phyloP scores from a whole-genome alignment of 768 basidiomycete genomes.

The Rhodotorula paludigena region DNA sequence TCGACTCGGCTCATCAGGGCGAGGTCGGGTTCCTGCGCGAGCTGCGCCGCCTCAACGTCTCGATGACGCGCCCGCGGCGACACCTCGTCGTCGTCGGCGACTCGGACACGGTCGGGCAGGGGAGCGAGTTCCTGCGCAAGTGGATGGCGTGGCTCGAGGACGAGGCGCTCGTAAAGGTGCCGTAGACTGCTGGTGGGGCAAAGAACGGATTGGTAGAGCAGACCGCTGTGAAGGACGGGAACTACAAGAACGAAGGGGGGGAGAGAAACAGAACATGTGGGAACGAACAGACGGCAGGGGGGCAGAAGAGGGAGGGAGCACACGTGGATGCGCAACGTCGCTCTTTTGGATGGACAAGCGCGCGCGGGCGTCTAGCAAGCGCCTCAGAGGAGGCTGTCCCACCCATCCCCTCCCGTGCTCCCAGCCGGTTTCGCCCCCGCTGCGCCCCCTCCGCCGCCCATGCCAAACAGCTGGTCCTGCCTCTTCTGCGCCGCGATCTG shows the following conservation, averaged over 20 bases:
- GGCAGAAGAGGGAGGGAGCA: no score
- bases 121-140: conserved; percentile 72
- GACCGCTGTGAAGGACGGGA: neutral
- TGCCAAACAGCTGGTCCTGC: conserved; percentile 25
- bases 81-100: conserved; percentile 67
- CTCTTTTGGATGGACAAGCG: neutral
- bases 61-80: conserved; percentile 44
- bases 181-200: no score
- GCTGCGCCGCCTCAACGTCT: conserved; percentile 73
- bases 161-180: conserved; percentile 72
- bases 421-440: neutral
- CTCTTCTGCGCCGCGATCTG: conserved; percentile 33
- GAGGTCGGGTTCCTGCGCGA: conserved; percentile 95
- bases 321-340: no score
- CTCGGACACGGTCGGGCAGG: conserved; percentile 81
- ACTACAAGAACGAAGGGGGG: no score
- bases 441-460: neutral
- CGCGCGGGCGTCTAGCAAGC: neutral
- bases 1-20: conserved; percentile 51
- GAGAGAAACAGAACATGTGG: no score
- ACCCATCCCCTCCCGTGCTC: neutral
- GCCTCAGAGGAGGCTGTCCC: conserved; percentile 14
- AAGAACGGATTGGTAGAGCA: neutral
- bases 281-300: neutral
- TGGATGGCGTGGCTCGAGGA: conserved; percentile 89